Percentiles rank a stretch among this genome's conserved stretches.
phyloP scores from a whole-genome alignment of 495 filamentous ascomycete genomes.

The Aspergillus cavernicola region DNA sequence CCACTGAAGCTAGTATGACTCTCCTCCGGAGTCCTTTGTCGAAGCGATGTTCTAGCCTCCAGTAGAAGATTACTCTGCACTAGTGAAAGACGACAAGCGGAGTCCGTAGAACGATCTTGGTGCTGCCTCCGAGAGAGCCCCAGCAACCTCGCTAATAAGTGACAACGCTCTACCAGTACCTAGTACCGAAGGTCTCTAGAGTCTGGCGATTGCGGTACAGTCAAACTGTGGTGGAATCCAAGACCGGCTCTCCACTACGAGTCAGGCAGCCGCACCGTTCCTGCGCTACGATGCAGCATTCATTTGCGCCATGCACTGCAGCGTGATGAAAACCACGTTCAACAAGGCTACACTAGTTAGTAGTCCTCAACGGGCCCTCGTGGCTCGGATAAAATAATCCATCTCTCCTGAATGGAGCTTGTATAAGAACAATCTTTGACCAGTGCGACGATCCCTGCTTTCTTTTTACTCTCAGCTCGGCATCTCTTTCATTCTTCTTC shows the following conservation, averaged over 20 bases:
- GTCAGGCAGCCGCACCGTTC: background rate
- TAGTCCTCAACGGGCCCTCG: background rate
- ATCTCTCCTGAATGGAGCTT: background rate
- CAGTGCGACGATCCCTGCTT: background rate
- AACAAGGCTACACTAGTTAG: too few relatives aligned
- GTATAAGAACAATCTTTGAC: constrained; percentile 5
- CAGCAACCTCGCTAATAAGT: too few relatives aligned
- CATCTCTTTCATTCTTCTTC: background rate
- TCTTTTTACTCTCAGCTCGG: background rate
- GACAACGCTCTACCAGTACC: too few relatives aligned
- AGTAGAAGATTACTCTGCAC: background rate
- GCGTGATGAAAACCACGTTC: too few relatives aligned
- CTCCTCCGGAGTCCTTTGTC: background rate
- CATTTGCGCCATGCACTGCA: background rate
- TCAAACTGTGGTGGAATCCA: background rate
- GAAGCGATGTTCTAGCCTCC: background rate
- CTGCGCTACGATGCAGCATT: background rate
- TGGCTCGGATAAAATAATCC: background rate
- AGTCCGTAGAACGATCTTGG: too few relatives aligned
- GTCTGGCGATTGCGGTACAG: too few relatives aligned
- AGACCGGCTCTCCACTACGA: background rate
- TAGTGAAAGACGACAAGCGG: too few relatives aligned
- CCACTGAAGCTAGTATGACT: background rate
- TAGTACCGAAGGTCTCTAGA: too few relatives aligned
- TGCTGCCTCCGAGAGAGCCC: too few relatives aligned